Evolutionary conservation across 352 stramenopile species (phyloP).

Genomic region (Pythium coloratum): DNA sequence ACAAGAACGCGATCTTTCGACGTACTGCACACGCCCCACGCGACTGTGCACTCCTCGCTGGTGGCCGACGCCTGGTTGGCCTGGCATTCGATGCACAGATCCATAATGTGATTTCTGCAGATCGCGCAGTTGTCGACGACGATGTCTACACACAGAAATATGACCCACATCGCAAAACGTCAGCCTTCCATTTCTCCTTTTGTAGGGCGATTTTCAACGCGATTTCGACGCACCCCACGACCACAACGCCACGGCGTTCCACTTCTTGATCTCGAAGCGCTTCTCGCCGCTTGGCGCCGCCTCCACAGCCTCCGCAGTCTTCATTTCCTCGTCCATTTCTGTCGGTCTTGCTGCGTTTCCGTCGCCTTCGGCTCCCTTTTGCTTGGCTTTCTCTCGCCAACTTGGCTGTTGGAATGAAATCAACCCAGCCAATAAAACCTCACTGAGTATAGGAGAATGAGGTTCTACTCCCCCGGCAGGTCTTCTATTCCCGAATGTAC

Average conservation of each 20-base stretch:
- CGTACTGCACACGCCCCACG: constrained; percentile 87
- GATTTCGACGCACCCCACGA: constrained; percentile 88
- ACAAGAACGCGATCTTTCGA: constrained; percentile 27
- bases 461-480: constrained; percentile 2
- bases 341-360: constrained; percentile 3
- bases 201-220: neutral
- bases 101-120: constrained; percentile 99
- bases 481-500: neutral
- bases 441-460: neutral
- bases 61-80: constrained; percentile 88
- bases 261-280: constrained; percentile 99
- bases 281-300: constrained; percentile 56
- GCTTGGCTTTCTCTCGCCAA: constrained; percentile 12
- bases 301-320: constrained; percentile 36
- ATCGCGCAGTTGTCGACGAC: constrained; percentile 95
- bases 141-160: constrained; percentile 57
- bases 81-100: constrained; percentile 99
- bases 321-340: constrained; percentile 70
- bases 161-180: neutral
- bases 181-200: neutral
- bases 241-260: constrained; percentile 99
- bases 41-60: constrained; percentile 86
- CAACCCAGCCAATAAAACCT: constrained; percentile 24
- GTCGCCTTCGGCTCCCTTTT: constrained; percentile 7
- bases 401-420: constrained; percentile 19